A percentile compares a stretch with the other conserved stretches of the same genome.
Evolutionary conservation across 2,329 filamentous ascomycete species (phyloP).

Genomic region (Aulographum hederae): DNA sequence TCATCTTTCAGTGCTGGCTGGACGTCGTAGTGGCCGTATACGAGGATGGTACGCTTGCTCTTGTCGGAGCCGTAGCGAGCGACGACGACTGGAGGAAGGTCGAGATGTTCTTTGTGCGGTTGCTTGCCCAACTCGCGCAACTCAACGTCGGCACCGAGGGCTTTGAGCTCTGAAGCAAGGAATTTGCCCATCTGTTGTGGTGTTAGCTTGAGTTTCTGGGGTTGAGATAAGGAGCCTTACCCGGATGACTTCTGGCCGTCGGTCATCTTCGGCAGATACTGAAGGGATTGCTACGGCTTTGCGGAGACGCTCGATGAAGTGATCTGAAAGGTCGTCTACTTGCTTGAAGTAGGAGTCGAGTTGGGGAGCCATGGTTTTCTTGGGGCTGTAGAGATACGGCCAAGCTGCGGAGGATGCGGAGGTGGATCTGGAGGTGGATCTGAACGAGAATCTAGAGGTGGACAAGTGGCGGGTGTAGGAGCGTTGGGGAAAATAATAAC

Average conservation of each 20-base stretch:
- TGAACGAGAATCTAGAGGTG: neutral
- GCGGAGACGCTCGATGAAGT: constrained; percentile 78
- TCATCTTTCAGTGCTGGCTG: constrained; percentile 87
- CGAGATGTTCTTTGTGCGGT: constrained; percentile 73
- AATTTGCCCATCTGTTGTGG: constrained; percentile 64
- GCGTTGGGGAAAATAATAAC: no score
- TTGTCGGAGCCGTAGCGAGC: constrained; percentile 83
- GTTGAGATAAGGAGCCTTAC: constrained; percentile 16
- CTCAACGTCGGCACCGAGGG: constrained; percentile 73
- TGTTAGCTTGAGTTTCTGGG: constrained; percentile 4
- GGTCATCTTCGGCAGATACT: constrained; percentile 76
- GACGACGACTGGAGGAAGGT: constrained; percentile 82
- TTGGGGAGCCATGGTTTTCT: constrained; percentile 71
- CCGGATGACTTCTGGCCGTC: constrained; percentile 78
- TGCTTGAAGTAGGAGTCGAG: constrained; percentile 86
- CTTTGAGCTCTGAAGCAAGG: constrained; percentile 65
- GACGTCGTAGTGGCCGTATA: constrained; percentile 98
- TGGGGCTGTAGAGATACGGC: constrained; percentile 28
- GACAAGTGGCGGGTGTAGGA: neutral
- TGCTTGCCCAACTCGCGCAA: constrained; percentile 79
- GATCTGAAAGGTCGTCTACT: constrained; percentile 60
- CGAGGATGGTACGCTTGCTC: constrained; percentile 84
- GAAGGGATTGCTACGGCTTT: constrained; percentile 94
- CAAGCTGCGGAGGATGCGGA: constrained; percentile 10
- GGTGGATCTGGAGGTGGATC: neutral